These are phyloP conservation scores for Bassia scoparia DNA, from an alignment of 148 eudicot species.

Conservation along the genomic window DNA sequence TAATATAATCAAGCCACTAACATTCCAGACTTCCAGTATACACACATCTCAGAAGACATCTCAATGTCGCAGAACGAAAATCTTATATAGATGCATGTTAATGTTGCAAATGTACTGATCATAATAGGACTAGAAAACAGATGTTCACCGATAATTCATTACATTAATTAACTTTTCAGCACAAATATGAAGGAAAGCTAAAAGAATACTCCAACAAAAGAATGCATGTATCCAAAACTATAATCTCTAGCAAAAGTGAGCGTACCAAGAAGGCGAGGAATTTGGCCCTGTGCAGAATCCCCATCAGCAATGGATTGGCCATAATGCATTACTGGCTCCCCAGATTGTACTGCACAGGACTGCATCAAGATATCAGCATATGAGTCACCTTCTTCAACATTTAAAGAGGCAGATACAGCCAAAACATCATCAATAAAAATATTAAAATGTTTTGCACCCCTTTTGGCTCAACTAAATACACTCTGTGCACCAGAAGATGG, in stretches of 20 bases:
- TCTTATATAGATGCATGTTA: neutral
- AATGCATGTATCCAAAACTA: conserved; percentile 5
- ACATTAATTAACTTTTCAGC: neutral
- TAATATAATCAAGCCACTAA: neutral
- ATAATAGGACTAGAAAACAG: neutral
- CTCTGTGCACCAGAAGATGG: neutral
- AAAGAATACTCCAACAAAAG: conserved; percentile 1
- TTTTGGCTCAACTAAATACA: conserved; percentile 7
- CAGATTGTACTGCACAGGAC: conserved; percentile 73
- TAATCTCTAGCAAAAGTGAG: conserved; percentile 6
- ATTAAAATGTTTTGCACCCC: neutral
- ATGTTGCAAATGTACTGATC: neutral
- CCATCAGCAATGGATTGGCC: conserved; percentile 79
- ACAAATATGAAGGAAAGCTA: neutral
- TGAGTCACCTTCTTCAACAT: conserved; percentile 3
- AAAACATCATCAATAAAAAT: neutral
- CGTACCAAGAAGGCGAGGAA: conserved; percentile 91
- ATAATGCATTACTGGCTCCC: conserved; percentile 78
- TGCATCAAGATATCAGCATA: conserved; percentile 34
- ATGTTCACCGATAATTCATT: neutral
- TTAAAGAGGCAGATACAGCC: neutral
- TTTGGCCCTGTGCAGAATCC: conserved; percentile 60
- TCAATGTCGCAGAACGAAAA: neutral
- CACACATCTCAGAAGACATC: neutral
- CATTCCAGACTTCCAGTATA: neutral